phyloP scores from a whole-genome alignment of 73 alveolate species.

The Diophrys sp. region DNA sequence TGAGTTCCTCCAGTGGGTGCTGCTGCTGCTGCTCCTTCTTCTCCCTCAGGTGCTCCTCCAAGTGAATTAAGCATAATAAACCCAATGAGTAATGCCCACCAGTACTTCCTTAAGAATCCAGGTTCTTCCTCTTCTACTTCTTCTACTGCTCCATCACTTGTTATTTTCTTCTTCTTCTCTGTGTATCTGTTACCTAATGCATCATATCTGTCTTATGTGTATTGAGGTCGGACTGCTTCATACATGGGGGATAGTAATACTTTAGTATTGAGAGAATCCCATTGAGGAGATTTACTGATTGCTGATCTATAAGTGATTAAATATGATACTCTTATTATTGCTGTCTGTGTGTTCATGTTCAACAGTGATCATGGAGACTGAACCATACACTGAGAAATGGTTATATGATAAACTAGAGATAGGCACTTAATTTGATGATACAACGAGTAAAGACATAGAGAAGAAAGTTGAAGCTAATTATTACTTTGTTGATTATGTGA shows the following conservation, averaged over 20 bases:
- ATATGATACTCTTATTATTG: too few species aligned
- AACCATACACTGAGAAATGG: neutral
- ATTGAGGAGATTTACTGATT: too few species aligned
- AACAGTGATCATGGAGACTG: neutral
- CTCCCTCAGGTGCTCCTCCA: neutral
- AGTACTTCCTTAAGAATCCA: conserved; percentile 15
- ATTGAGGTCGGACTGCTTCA: too few species aligned
- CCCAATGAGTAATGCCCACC: neutral
- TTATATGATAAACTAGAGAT: neutral
- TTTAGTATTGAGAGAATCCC: too few species aligned
- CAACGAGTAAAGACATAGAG: neutral
- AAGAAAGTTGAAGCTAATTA: neutral
- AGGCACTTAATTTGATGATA: neutral
- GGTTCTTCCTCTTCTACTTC: conserved; percentile 48
- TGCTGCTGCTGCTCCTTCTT: neutral
- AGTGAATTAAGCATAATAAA: neutral
- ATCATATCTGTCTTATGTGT: too few species aligned
- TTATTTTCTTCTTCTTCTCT: conserved; percentile 34
- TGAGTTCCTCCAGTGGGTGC: neutral
- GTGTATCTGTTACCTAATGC: too few species aligned
- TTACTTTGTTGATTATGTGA: neutral
- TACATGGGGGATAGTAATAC: too few species aligned
- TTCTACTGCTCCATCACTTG: conserved; percentile 15
- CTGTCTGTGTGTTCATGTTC: too few species aligned
- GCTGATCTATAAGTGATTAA: too few species aligned